Evolutionary conservation across 2,329 filamentous ascomycete species (phyloP), one percentile per base, ranked within the genome.

Genomic region (Verticillium albo-atrum): DNA sequence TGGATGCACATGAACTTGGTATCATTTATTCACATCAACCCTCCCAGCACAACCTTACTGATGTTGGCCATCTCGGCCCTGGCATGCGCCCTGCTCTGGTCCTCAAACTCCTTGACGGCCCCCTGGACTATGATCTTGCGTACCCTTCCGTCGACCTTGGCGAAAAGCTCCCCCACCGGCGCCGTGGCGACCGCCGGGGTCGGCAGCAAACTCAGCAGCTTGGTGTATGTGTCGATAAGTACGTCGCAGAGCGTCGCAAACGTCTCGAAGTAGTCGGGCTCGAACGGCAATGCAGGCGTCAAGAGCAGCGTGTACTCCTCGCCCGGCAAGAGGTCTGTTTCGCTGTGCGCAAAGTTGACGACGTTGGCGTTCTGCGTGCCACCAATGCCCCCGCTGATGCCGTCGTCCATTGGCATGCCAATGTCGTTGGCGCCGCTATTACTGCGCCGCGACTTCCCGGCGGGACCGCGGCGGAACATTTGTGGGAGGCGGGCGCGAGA

Each of bases 241-340:
- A 96, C 91, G 71, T 99, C 95, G 77, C 95, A 98, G 6, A 99
- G 81, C 14, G 95, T 97, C 15, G 92, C 89, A 76, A 98, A 98
- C 0, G 93, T 97, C 77, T 96, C 92, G 73, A 94, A 95, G 69
- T 97, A 99, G 74, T 99, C 95, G 0, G 95, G 95, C 64, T 98
- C 93, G 70, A 99, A 99, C 0, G 95, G 95, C 54, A 99, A 77
- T 17, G 88, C 89, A 0, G 95, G 95, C n/a, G 94, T 98, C 23
- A 97, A 82, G 2, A 99, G 81, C 71, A 94, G 88, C 0, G 87
- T 86, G 72, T 97, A 99, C 68, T 96, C 91, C 70, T 96, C 92
- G 37, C 92, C 92, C 0, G 90, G 89, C 1, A 90, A 77, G 26
- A 92, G 80, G 63, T 92, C 90, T 7, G 80, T 83, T 68, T 82